These are phyloP conservation scores for Rhynchosporium secalis DNA, from an alignment of 2,329 filamentous ascomycete species.

Conservation along the genomic window DNA sequence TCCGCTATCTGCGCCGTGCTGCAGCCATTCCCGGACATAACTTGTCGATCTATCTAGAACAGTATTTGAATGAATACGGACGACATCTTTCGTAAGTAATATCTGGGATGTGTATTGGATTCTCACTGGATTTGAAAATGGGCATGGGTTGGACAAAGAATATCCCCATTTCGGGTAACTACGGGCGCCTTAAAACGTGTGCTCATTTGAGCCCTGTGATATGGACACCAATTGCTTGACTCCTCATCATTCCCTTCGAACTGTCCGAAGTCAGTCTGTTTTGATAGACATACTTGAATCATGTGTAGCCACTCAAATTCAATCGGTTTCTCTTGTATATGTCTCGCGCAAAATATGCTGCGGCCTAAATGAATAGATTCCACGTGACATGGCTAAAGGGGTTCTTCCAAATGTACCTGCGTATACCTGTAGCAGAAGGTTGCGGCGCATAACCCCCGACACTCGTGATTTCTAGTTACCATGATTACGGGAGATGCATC, in stretches of 20 bases:
- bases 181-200: neutral
- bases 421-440: neutral
- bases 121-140: neutral
- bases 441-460: neutral
- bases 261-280: neutral
- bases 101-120: neutral
- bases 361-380: neutral
- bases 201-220: neutral
- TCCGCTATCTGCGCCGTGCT: constrained; percentile 48
- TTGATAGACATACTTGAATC: neutral
- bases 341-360: neutral
- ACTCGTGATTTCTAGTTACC: constrained; percentile 1
- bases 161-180: constrained; percentile 7
- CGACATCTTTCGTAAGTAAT: constrained; percentile 35
- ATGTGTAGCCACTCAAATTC: neutral
- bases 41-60: constrained; percentile 47
- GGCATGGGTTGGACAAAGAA: neutral
- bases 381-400: neutral
- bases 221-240: constrained; percentile 1
- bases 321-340: too few relatives aligned
- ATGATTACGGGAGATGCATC: constrained; percentile 18
- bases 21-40: constrained; percentile 44
- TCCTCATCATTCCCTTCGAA: neutral
- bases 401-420: neutral
- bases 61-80: constrained; percentile 51